phyloP scores from a whole-genome alignment of 2,329 filamentous ascomycete genomes.

The Westerdykella aurantiaca region DNA sequence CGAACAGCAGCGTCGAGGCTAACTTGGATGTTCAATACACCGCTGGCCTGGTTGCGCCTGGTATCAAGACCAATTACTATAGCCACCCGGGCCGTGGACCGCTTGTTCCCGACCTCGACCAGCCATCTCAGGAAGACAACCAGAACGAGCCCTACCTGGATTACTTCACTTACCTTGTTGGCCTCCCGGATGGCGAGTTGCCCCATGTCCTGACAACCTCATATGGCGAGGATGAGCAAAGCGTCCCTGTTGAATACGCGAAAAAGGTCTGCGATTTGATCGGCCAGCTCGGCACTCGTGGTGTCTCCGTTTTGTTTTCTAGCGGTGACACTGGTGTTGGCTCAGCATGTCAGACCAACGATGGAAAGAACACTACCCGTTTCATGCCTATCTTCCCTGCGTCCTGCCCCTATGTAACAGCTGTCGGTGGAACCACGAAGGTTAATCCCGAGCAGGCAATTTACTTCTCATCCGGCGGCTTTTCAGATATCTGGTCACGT shows the following conservation, averaged over 20 bases:
- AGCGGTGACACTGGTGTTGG: slow-evolving; percentile 39
- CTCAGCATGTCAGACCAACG: slow-evolving; percentile 43
- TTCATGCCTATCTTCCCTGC: slow-evolving; percentile 45
- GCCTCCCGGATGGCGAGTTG: slow-evolving; percentile 29
- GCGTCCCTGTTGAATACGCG: slow-evolving; percentile 33
- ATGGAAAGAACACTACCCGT: slow-evolving; percentile 39
- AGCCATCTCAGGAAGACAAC: slow-evolving; percentile 39
- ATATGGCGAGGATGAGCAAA: slow-evolving; percentile 39
- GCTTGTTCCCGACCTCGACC: slow-evolving; percentile 45
- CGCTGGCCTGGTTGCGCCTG: slow-evolving; percentile 39
- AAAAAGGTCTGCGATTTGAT: slow-evolving; percentile 38
- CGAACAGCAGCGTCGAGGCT: slow-evolving; percentile 42
- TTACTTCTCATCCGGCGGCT: slow-evolving; percentile 41
- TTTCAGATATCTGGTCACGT: slow-evolving; percentile 40
- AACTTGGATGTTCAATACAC: slow-evolving; percentile 50
- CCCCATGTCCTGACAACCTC: slow-evolving; percentile 36
- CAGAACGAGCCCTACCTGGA: slow-evolving; percentile 46
- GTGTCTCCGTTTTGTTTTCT: slow-evolving; percentile 38
- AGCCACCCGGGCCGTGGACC: slow-evolving; percentile 44
- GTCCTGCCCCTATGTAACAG: slow-evolving; percentile 45
- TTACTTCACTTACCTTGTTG: slow-evolving; percentile 34
- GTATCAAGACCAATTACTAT: slow-evolving; percentile 42
- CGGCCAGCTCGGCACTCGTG: slow-evolving; percentile 37
- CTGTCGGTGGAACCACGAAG: slow-evolving; percentile 40
- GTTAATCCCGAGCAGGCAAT: slow-evolving; percentile 38